Percentiles rank a stretch among this genome's conserved stretches.
Evolutionary conservation across 2,329 filamentous ascomycete species (phyloP).

Genomic region (Zopfia rhizophila): DNA sequence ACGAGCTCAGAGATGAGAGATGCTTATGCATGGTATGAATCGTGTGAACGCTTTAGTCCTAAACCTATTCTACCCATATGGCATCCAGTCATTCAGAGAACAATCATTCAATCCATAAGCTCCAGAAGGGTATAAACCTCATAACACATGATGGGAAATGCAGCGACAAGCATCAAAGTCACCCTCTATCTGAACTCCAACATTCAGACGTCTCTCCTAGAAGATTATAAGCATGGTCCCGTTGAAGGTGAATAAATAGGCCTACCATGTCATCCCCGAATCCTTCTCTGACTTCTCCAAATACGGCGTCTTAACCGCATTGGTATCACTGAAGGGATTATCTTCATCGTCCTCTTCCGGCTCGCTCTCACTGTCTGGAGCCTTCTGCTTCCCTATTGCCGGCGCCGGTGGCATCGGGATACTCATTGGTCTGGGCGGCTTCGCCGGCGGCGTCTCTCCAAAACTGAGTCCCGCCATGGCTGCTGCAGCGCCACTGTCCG

Average conservation of each 20-base stretch:
- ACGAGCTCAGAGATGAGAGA: no score
- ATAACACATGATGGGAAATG: no score
- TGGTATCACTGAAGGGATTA: conserved; percentile 86
- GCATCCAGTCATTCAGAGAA: no score
- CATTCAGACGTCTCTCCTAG: conserved; percentile 54
- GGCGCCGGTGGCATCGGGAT: conserved; percentile 49
- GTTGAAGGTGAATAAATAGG: conserved; percentile 36
- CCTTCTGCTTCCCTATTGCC: conserved; percentile 48
- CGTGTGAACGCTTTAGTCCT: no score
- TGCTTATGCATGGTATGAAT: no score
- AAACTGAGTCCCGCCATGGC: conserved; percentile 59
- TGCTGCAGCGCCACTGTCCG: conserved; percentile 42
- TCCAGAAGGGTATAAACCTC: no score
- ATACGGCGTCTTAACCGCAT: conserved; percentile 70
- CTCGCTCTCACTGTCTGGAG: conserved; percentile 66
- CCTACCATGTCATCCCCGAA: conserved; percentile 46
- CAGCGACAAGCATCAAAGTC: conserved; percentile 12
- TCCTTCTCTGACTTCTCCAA: no score
- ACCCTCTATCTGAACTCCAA: background rate
- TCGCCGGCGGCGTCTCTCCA: conserved; percentile 57
- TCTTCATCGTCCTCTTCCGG: conserved; percentile 73
- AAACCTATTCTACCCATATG: conserved; percentile 7
- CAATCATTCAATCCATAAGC: no score
- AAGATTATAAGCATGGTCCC: background rate
- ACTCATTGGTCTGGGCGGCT: conserved; percentile 59